These are phyloP conservation scores for Argentina anserina DNA, from an alignment of 306 rosid genomes.

Conservation along the genomic window DNA sequence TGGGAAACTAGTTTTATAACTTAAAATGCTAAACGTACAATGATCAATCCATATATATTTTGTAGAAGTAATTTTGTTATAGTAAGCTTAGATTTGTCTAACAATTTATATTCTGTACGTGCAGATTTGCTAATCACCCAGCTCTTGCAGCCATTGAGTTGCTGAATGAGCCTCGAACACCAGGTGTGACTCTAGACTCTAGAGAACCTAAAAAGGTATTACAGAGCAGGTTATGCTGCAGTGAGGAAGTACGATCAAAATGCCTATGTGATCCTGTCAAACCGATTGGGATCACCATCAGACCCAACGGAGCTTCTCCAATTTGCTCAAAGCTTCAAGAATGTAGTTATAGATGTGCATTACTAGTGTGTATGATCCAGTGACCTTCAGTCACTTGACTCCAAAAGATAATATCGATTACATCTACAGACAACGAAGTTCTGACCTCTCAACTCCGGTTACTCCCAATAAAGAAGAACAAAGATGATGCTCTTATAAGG, in stretches of 20 bases:
- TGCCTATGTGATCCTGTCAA: conserved; percentile 57
- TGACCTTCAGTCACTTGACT: too few relatives aligned
- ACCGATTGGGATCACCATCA: conserved; percentile 32
- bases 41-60: too few relatives aligned
- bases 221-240: conserved; percentile 45
- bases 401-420: conserved; percentile 42
- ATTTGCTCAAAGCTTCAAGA: conserved; percentile 30
- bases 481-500: too few relatives aligned
- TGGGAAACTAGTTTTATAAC: too few relatives aligned
- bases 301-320: conserved; percentile 40
- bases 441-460: too few relatives aligned
- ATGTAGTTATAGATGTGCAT: conserved; percentile 51
- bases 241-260: conserved; percentile 35
- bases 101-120: too few relatives aligned
- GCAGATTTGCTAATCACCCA: conserved; percentile 39
- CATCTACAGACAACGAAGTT: conserved; percentile 36
- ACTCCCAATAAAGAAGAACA: too few relatives aligned
- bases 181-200: conserved; percentile 30
- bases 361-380: conserved; percentile 49
- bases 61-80: too few relatives aligned
- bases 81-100: too few relatives aligned
- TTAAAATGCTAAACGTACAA: too few relatives aligned
- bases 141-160: conserved; percentile 46
- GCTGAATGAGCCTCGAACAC: conserved; percentile 57
- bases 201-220: conserved; percentile 37